Evolutionary conservation across 768 basidiomycete species (phyloP), one percentile per base, ranked within the genome.

Genomic region (Termitomyces sp.): DNA sequence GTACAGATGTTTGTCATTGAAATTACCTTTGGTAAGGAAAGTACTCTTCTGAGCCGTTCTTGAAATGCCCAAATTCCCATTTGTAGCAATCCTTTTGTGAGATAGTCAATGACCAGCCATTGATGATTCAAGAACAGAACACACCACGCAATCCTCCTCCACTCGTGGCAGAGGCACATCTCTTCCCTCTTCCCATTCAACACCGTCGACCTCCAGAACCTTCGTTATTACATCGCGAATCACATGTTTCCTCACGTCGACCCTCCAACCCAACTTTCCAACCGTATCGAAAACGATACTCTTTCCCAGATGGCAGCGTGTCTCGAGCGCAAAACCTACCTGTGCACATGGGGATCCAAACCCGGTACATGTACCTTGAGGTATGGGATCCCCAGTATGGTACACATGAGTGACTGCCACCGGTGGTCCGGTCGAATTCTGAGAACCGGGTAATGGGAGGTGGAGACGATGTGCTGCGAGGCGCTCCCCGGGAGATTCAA

Each of bases 361-460:
- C 31, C 93, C 93, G 0, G 77, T 93, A 65, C 92, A 94, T 1
- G 78, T 70, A 0, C 90, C 91, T 74, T 90, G 89, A 0, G 96
- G 85, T 38, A 98, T 94, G 0, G 95, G 96, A 68, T 98, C 96
- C 1, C 88, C 89, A 1, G 86, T 95, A 68, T 98, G 92, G 64
- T 89, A 97, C 23, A 98, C 76, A 63, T 98, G 94, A 0, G 70
- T 95, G 52, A 74, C 84, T 67, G 61, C 82, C 65, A 53, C 74
- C 60, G 52, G 83, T 9, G 62, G 59, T n/a, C 59, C 48, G 2
- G 56, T 54, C 18, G 61, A 46, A 54, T 53, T 52, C 50, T 35
- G 61, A 35, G 10, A 52, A 33, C 77, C 82, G 63, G 94, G 94
- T 5, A 88, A 74, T 0, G 94, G 94, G 2, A 99, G 82, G 66